phyloP scores from a whole-genome alignment of 148 eudicot species.

The Vaccinium corymbosum region DNA sequence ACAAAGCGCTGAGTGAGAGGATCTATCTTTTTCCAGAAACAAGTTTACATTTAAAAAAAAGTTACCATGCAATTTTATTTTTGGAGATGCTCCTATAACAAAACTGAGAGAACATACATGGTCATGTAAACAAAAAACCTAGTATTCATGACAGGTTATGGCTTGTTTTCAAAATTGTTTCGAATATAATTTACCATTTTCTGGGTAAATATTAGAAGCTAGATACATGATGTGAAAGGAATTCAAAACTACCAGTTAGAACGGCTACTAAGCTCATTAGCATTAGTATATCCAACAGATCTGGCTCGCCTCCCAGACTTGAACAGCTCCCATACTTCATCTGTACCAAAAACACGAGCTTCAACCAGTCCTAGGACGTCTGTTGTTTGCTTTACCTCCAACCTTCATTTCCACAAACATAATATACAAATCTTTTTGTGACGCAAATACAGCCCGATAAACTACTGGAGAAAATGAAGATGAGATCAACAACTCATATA shows the following conservation, averaged over 20 bases:
- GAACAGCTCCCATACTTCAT: conserved; percentile 87
- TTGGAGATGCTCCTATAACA: too few species aligned
- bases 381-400: conserved; percentile 85
- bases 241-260: conserved; percentile 67
- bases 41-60: too few species aligned
- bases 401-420: conserved; percentile 32
- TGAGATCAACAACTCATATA: not conserved
- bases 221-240: not conserved
- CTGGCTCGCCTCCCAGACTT: conserved; percentile 69
- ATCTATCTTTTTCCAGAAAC: too few species aligned
- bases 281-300: conserved; percentile 91
- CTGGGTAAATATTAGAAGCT: not conserved
- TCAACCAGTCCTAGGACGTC: conserved; percentile 95
- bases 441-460: not conserved
- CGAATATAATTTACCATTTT: too few species aligned
- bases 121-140: too few species aligned
- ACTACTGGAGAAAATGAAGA: not conserved
- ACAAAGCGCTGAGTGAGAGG: too few species aligned
- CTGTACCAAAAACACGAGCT: conserved; percentile 56
- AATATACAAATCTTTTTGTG: not conserved
- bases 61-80: too few species aligned
- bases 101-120: too few species aligned
- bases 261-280: conserved; percentile 91
- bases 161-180: too few species aligned
- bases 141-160: too few species aligned